Evolutionary conservation across 2,329 filamentous ascomycete genomes (phyloP).

Genomic region (Colletotrichum higginsianum): DNA sequence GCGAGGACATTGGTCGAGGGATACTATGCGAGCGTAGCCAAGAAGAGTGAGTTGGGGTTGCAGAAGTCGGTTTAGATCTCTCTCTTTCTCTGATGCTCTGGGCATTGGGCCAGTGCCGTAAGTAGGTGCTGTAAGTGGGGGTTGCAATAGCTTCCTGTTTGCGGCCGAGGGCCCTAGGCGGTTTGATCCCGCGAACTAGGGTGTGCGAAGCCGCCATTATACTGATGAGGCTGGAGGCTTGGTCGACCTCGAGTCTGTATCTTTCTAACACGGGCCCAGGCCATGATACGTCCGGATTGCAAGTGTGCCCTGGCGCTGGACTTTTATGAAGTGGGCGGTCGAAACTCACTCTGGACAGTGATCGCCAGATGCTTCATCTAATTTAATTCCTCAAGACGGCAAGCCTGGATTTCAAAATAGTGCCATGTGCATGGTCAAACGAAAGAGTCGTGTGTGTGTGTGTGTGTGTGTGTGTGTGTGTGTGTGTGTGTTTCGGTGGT

Average conservation of each 20-base stretch:
- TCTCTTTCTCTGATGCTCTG: background rate
- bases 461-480: no score
- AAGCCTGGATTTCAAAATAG: background rate
- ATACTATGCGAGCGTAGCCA: background rate
- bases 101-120: constrained; percentile 7
- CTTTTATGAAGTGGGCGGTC: constrained; percentile 1
- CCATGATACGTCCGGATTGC: background rate
- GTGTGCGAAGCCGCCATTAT: constrained; percentile 7
- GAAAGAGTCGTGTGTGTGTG: no score
- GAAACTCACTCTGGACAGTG: constrained; percentile 26
- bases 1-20: background rate
- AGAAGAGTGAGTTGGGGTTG: background rate
- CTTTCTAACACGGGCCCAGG: background rate
- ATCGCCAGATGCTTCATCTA: constrained; percentile 22
- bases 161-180: constrained; percentile 18
- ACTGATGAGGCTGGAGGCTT: background rate
- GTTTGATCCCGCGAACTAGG: constrained; percentile 5
- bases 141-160: constrained; percentile 22
- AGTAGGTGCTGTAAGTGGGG: constrained; percentile 17
- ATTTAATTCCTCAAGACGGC: constrained; percentile 14
- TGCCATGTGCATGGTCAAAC: constrained; percentile 5
- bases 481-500: background rate
- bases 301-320: background rate
- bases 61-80: background rate
- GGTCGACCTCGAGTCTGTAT: background rate